Percentiles rank a stretch among this genome's conserved stretches.
Evolutionary conservation across 306 rosid genomes (phyloP).

Genomic region (Inga leiocalycina): DNA sequence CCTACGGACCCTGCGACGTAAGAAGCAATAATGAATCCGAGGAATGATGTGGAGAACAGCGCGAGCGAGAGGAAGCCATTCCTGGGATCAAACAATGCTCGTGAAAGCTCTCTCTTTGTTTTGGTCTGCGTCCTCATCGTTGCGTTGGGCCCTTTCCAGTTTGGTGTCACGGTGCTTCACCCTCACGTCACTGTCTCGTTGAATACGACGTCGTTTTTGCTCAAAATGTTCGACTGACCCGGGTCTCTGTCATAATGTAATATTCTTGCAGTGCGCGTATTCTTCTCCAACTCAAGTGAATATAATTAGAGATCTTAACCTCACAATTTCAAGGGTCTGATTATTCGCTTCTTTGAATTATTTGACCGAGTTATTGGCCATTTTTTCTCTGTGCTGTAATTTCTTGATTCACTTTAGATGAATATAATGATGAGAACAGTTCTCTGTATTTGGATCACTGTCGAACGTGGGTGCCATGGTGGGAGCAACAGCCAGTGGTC

Average conservation of each 20-base stretch:
- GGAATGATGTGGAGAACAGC: conserved; percentile 51
- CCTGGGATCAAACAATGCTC: conserved; percentile 36
- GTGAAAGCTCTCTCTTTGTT: conserved; percentile 53
- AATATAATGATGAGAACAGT: conserved; percentile 47
- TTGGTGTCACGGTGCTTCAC: conserved; percentile 67
- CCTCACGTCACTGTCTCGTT: not conserved
- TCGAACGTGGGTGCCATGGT: conserved; percentile 14
- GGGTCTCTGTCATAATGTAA: not conserved
- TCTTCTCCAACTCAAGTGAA: conserved; percentile 71
- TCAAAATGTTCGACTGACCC: not conserved
- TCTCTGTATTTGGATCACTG: conserved; percentile 39
- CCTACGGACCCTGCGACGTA: not conserved
- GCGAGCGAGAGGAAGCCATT: conserved; percentile 57
- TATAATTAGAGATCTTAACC: conserved; percentile 59
- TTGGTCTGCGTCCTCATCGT: conserved; percentile 70
- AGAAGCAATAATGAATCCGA: conserved; percentile 46
- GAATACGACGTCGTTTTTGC: not conserved
- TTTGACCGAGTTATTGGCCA: not conserved
- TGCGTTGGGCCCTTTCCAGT: conserved; percentile 77
- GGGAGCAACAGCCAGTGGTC: conserved; percentile 10
- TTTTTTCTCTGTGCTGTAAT: not conserved
- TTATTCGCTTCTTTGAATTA: not conserved
- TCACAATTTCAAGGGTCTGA: conserved; percentile 61
- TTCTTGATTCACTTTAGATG: not conserved
- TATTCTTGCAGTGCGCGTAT: conserved; percentile 56